Evolutionary conservation across 805 yeast genomes (phyloP).

Genomic region (Sugiyamaella lignohabitans): DNA sequence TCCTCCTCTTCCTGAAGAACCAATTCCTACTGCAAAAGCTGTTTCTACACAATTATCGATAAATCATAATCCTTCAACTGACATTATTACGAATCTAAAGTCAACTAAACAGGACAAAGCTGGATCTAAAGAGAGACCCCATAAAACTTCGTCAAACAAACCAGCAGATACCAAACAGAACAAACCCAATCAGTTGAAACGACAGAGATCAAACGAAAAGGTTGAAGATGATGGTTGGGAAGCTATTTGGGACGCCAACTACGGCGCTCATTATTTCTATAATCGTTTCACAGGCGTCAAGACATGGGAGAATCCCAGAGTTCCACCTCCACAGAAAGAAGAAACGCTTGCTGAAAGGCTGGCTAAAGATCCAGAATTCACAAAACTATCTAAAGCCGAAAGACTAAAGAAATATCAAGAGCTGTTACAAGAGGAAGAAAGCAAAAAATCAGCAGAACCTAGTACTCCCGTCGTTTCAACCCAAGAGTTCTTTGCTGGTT

Average conservation of each 20-base stretch:
- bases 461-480: too few relatives aligned
- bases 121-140: too few relatives aligned
- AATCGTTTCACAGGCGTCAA: constrained; percentile 21
- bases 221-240: constrained; percentile 25
- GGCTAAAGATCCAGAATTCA: constrained; percentile 12
- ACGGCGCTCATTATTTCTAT: constrained; percentile 23
- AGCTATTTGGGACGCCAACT: constrained; percentile 21
- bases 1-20: too few relatives aligned
- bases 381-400: constrained; percentile 10
- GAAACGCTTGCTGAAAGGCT: constrained; percentile 11
- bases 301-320: constrained; percentile 26
- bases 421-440: constrained; percentile 2
- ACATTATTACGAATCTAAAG: too few relatives aligned
- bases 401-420: constrained; percentile 13
- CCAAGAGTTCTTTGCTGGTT: background rate
- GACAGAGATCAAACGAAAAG: background rate
- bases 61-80: too few relatives aligned
- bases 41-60: too few relatives aligned
- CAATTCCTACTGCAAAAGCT: too few relatives aligned
- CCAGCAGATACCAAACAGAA: background rate
- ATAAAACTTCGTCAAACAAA: too few relatives aligned
- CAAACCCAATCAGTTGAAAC: background rate
- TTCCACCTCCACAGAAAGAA: background rate
- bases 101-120: too few relatives aligned
- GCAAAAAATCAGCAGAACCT: too few relatives aligned